These are phyloP conservation scores for Trichoderma hamatum DNA, from an alignment of 2,329 filamentous ascomycete genomes.

Conservation along the genomic window DNA sequence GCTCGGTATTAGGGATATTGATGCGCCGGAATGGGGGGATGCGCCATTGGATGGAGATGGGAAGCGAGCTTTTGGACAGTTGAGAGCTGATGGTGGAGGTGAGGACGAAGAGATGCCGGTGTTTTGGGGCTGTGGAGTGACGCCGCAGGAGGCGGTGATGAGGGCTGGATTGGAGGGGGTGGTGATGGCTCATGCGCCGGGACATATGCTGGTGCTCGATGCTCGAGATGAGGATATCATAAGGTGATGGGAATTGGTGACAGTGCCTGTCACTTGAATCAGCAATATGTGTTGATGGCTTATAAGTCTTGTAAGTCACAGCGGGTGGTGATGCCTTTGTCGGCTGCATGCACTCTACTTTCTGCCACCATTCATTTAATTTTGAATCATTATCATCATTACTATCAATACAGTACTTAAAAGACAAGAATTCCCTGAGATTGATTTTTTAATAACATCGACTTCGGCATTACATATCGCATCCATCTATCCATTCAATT, in stretches of 20 bases:
- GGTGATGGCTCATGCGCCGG: constrained; percentile 64
- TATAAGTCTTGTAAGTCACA: neutral
- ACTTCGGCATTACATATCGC: neutral
- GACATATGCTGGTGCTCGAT: constrained; percentile 65
- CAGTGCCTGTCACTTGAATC: neutral
- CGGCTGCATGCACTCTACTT: neutral
- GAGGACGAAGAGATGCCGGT: constrained; percentile 51
- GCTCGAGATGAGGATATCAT: constrained; percentile 46
- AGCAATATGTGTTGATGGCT: neutral
- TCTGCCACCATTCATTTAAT: neutral
- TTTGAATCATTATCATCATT: neutral
- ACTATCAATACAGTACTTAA: neutral
- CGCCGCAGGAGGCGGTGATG: constrained; percentile 66
- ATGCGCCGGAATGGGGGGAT: constrained; percentile 61
- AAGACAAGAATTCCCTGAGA: neutral
- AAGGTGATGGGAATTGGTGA: neutral
- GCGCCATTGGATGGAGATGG: constrained; percentile 46
- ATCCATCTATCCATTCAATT: neutral
- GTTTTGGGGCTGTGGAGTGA: constrained; percentile 69
- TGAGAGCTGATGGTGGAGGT: constrained; percentile 34
- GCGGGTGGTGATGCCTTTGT: neutral
- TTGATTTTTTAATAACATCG: neutral
- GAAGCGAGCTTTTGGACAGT: constrained; percentile 35
- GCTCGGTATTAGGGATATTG: constrained; percentile 59
- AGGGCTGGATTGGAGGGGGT: constrained; percentile 55